These are phyloP conservation scores for Fomitopsis serialis DNA, from an alignment of 768 basidiomycete genomes.

Conservation along the genomic window DNA sequence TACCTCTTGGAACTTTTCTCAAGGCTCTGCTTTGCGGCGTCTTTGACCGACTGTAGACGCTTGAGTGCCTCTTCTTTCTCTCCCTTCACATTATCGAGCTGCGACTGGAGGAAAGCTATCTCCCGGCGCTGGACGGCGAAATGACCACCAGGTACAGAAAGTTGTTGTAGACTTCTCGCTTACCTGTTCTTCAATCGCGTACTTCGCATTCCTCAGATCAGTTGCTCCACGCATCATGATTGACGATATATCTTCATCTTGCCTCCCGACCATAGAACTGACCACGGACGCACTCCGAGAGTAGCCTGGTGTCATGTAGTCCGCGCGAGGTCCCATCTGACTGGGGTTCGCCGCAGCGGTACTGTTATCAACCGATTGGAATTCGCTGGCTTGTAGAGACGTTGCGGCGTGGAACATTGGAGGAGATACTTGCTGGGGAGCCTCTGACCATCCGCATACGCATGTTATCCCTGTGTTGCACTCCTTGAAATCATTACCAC, in stretches of 20 bases:
- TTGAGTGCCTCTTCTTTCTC: conserved; percentile 22
- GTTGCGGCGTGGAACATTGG: neutral
- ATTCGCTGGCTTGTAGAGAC: too few relatives aligned
- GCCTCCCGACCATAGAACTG: conserved; percentile 12
- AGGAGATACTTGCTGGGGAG: too few relatives aligned
- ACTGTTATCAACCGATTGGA: neutral
- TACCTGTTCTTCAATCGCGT: conserved; percentile 21
- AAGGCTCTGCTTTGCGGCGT: conserved; percentile 17
- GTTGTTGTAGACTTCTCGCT: too few relatives aligned
- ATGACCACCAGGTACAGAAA: too few relatives aligned
- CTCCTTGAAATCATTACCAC: neutral
- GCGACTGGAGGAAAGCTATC: conserved; percentile 15
- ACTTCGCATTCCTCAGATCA: conserved; percentile 19
- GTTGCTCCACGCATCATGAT: conserved; percentile 26
- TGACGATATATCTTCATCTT: conserved; percentile 23
- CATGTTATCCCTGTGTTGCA: too few relatives aligned
- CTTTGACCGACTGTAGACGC: conserved; percentile 20
- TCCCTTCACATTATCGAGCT: conserved; percentile 11
- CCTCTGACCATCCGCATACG: too few relatives aligned
- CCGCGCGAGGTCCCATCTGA: neutral
- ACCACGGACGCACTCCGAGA: conserved; percentile 21
- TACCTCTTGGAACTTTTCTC: conserved; percentile 19
- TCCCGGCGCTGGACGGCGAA: conserved; percentile 17
- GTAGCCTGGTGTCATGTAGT: neutral
- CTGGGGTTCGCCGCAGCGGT: neutral